A percentile compares a stretch with the other conserved stretches of the same genome.
Evolutionary conservation across 1,284 basidiomycete genomes (phyloP).

Genomic region (Neonothopanus nambi): DNA sequence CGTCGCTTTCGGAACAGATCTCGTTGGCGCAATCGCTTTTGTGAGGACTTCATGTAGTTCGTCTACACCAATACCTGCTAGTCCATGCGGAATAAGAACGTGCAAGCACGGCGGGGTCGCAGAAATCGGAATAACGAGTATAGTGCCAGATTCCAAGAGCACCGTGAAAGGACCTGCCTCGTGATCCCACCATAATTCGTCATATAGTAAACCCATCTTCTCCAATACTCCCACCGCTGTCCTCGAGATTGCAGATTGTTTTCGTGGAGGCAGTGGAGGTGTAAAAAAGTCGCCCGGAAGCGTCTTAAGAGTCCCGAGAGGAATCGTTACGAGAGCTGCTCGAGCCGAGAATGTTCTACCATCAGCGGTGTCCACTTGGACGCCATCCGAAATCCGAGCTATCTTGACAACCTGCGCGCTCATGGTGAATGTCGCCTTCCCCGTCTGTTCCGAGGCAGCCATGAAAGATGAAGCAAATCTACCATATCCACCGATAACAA

Average conservation of each 20-base stretch:
- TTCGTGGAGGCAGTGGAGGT: constrained; percentile 6
- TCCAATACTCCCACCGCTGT: constrained; percentile 10
- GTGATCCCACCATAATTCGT: constrained; percentile 11
- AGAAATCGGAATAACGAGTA: constrained; percentile 8
- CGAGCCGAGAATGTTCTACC: neutral
- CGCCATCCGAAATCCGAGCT: neutral
- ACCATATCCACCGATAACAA: constrained; percentile 9
- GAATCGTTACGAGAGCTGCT: constrained; percentile 8
- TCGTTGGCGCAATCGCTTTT: constrained; percentile 2
- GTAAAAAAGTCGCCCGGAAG: constrained; percentile 5
- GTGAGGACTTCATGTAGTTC: constrained; percentile 4
- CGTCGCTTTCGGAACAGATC: neutral
- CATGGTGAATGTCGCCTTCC: constrained; percentile 2
- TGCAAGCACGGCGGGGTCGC: constrained; percentile 4
- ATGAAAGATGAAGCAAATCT: constrained; percentile 1
- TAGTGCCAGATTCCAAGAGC: neutral
- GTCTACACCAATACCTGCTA: neutral
- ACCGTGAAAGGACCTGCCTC: constrained; percentile 8
- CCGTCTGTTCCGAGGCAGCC: constrained; percentile 4
- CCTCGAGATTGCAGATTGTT: neutral
- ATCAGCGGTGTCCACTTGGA: neutral
- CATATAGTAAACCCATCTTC: constrained; percentile 7
- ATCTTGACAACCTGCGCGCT: constrained; percentile 2
- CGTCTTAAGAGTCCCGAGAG: constrained; percentile 6
- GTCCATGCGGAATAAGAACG: constrained; percentile 4